Base-by-base conservation (phyloP, 2,329 filamentous ascomycete genomes). In the Fusarium transvaalense region DNA sequence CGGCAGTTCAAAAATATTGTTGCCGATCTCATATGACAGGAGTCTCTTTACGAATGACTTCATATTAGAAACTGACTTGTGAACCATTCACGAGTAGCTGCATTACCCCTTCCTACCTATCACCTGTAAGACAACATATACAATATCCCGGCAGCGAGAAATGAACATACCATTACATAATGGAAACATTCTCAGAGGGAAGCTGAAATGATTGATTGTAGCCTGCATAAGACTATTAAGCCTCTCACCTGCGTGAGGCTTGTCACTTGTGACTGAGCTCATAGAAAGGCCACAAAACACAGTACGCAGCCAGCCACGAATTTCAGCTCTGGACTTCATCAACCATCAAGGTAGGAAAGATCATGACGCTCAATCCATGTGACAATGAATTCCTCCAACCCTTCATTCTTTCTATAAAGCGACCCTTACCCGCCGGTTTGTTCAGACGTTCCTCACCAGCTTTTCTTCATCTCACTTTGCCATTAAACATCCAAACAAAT, bases 231-330 rank as follows among this genome's bases (percentile, higher is more conserved):
- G 2, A 19, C 12, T 14, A 45, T 29, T 29, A 2, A 29, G 15
- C 19, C 1, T 14, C n/a, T 19, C 0, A 3, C 6, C 4, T 19
- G 17, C 3, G 5, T 13, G 10, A 19, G 12, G 4, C 12, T 14
- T 19, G 6, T 9, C 2, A 14, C 6, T 5, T 43, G 10, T 15
- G 17, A 19, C 10, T 3, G 8, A n/a, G 10, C 12, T n/a, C 4
- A 14, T 14, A 6, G 19, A 21, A 14, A 14, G 37, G n/a, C 19
- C 1, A 12, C 4, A 13, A 2, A 21, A 14, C 13, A 21, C 19
- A 8, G 10, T n/a, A 25, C 15, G 10, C 23, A 45, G 25, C 12
- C 25, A 45, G 41, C 41, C 41, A 45, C 25, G 14, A n/a, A 29
- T 17, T 25, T 14, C 12, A 27, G 25, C 41, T 27, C 6, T 9